Evolutionary conservation across 179 eudicot genomes (phyloP).

Genomic region (Carnegiea gigantea): DNA sequence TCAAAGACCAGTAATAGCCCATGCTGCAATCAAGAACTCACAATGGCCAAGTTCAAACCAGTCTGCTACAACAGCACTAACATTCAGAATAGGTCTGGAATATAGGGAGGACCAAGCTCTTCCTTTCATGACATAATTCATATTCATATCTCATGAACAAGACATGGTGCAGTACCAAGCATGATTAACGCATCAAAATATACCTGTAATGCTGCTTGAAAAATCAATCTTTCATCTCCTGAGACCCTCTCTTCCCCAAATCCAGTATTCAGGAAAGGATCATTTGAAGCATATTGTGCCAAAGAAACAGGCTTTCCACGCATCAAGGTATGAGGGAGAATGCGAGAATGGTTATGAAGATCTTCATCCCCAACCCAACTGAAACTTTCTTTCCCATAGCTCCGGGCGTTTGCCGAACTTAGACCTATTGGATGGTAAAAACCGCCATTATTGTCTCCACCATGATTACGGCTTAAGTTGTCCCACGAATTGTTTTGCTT

Average conservation of each 20-base stretch:
- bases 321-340: constrained; percentile 59
- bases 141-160: neutral
- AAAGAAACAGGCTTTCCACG: constrained; percentile 55
- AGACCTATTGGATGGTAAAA: constrained; percentile 29
- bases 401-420: constrained; percentile 28
- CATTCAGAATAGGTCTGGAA: neutral
- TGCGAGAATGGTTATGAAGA: constrained; percentile 40
- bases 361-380: constrained; percentile 37
- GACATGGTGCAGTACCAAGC: neutral
- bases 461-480: constrained; percentile 40
- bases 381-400: constrained; percentile 34
- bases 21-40: neutral
- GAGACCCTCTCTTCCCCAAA: constrained; percentile 60
- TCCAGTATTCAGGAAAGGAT: constrained; percentile 46
- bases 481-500: constrained; percentile 38
- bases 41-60: neutral
- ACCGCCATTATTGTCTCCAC: constrained; percentile 45
- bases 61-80: neutral
- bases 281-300: constrained; percentile 36
- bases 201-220: constrained; percentile 90
- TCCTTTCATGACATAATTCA: neutral
- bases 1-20: neutral
- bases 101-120: neutral
- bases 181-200: neutral
- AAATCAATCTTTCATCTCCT: constrained; percentile 79